Conservation (phyloP, 495 filamentous ascomycete species). For the Penicillium ucsense region DNA sequence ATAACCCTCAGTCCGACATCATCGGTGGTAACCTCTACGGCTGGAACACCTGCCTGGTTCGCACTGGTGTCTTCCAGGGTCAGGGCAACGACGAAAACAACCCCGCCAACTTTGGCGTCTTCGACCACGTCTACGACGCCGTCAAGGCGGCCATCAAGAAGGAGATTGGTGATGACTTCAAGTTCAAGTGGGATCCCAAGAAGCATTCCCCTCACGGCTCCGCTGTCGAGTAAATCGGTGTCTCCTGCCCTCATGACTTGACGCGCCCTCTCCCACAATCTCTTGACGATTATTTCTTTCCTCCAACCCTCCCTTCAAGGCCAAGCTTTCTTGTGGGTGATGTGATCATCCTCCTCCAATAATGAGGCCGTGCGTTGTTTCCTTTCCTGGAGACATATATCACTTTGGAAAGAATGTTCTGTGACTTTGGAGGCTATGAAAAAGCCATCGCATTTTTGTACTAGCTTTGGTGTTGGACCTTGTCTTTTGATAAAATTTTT, state of each 20-base stretch:
- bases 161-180: slow-evolving; percentile 48
- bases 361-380: too few relatives aligned
- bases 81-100: slow-evolving; percentile 43
- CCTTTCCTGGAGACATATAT: too few relatives aligned
- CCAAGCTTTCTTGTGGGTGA: too few relatives aligned
- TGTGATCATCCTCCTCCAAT: too few relatives aligned
- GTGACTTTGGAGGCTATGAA: too few relatives aligned
- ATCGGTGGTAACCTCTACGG: slow-evolving; percentile 72
- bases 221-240: slow-evolving; percentile 40
- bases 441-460: too few relatives aligned
- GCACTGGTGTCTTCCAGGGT: slow-evolving; percentile 52
- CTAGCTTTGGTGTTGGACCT: too few relatives aligned
- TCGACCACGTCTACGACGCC: slow-evolving; percentile 45
- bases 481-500: too few relatives aligned
- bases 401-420: too few relatives aligned
- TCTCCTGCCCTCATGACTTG: not conserved
- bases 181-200: slow-evolving; percentile 46
- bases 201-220: slow-evolving; percentile 53
- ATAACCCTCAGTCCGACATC: slow-evolving; percentile 72
- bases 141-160: slow-evolving; percentile 44
- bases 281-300: not conserved
- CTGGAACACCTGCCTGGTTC: slow-evolving; percentile 67
- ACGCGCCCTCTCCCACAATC: not conserved
- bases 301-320: not conserved
- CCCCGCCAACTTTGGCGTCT: slow-evolving; percentile 50